Evolutionary conservation across 805 yeast genomes (phyloP).

Genomic region (Candida loeiensis): DNA sequence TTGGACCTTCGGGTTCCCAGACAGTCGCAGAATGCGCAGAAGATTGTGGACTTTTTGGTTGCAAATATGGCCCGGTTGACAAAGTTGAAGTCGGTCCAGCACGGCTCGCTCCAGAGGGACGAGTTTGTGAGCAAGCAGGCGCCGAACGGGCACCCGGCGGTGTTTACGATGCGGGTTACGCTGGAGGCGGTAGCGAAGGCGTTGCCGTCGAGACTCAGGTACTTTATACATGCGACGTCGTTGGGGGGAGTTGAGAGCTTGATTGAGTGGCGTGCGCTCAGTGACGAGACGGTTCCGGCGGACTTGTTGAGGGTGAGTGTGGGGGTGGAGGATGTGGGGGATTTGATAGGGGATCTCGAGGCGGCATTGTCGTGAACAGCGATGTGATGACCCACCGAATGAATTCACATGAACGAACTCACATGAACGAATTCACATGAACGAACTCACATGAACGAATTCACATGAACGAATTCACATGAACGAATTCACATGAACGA

Average conservation of each 20-base stretch:
- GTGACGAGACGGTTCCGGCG: conserved; percentile 51
- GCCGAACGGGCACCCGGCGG: conserved; percentile 59
- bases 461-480: too few species aligned
- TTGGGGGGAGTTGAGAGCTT: conserved; percentile 90
- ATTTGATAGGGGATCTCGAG: conserved; percentile 60
- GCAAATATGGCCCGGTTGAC: conserved; percentile 49
- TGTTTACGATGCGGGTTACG: conserved; percentile 60
- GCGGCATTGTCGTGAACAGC: too few species aligned
- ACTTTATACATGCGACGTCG: conserved; percentile 88
- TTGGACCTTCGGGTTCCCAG: conserved; percentile 64
- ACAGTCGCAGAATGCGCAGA: conserved; percentile 62
- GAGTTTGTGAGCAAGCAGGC: conserved; percentile 63
- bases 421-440: too few species aligned
- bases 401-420: too few species aligned
- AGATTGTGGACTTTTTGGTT: conserved; percentile 55
- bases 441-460: too few species aligned
- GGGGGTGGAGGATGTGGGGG: conserved; percentile 76
- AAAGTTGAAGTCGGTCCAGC: conserved; percentile 52
- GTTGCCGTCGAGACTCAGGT: conserved; percentile 62
- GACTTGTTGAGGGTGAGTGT: conserved; percentile 69
- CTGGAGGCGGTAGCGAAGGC: conserved; percentile 52
- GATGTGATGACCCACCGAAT: too few species aligned
- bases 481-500: too few species aligned
- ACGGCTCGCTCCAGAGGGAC: conserved; percentile 76
- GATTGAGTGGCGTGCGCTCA: conserved; percentile 85